Percentiles rank a stretch among this genome's conserved stretches.
Conservation (phyloP, 2,329 filamentous ascomycete species). For the Cryoendolithus antarcticus region DNA sequence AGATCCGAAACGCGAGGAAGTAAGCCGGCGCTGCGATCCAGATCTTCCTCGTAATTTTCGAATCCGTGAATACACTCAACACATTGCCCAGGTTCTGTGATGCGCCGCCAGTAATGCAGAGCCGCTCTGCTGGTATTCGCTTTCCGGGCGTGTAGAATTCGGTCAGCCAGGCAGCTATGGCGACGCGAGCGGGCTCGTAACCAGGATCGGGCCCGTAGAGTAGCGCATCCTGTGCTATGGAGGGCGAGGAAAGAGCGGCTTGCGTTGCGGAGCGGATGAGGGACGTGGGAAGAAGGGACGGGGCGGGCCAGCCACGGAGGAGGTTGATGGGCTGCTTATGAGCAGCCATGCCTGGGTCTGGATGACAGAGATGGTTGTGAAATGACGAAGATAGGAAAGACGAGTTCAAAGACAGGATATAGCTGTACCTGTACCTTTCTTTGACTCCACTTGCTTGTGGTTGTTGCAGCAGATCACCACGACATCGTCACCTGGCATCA, state of each 20-base stretch:
- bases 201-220: constrained; percentile 72
- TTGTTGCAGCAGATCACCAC: too few species aligned
- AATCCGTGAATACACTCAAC: constrained; percentile 70
- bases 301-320: constrained; percentile 55
- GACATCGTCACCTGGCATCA: too few species aligned
- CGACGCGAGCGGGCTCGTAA: constrained; percentile 54
- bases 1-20: constrained; percentile 72
- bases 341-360: background rate
- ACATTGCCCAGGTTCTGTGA: constrained; percentile 70
- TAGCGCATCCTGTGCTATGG: constrained; percentile 50
- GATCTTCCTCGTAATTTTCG: constrained; percentile 57
- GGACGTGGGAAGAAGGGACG: constrained; percentile 51
- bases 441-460: too few species aligned
- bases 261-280: constrained; percentile 50
- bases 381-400: too few species aligned
- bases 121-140: constrained; percentile 41
- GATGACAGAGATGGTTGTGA: too few species aligned
- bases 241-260: constrained; percentile 47
- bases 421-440: too few species aligned
- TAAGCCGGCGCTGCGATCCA: constrained; percentile 79
- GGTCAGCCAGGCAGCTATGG: constrained; percentile 59
- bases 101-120: constrained; percentile 75
- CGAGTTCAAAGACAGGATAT: too few species aligned
- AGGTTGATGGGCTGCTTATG: constrained; percentile 43
- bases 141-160: constrained; percentile 42